These are phyloP conservation scores for Allantophomopsis lycopodina DNA, from an alignment of 2,329 filamentous ascomycete species.

Conservation along the genomic window DNA sequence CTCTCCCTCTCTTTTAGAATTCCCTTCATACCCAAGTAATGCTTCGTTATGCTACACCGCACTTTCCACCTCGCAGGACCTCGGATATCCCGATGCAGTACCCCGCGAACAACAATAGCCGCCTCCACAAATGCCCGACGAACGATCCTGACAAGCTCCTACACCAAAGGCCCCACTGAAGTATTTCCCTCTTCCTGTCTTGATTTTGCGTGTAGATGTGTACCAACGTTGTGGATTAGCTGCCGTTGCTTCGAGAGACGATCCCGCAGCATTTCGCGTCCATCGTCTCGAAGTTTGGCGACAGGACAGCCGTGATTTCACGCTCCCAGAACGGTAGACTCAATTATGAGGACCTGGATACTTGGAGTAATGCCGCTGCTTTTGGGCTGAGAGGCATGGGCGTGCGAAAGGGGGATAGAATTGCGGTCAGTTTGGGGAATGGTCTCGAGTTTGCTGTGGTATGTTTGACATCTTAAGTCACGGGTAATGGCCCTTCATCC, in stretches of 20 bases:
- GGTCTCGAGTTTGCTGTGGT: constrained; percentile 70
- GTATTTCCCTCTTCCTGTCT: constrained; percentile 10
- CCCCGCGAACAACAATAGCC: too few relatives aligned
- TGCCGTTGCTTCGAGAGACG: constrained; percentile 51
- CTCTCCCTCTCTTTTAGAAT: too few relatives aligned
- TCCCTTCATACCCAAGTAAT: too few relatives aligned
- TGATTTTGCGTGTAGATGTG: constrained; percentile 1
- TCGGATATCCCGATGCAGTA: too few relatives aligned
- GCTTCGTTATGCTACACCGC: too few relatives aligned
- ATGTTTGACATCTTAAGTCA: constrained; percentile 10
- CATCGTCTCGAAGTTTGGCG: constrained; percentile 49
- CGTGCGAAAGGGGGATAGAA: constrained; percentile 68
- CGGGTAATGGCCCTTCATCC: constrained; percentile 5
- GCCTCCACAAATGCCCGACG: constrained; percentile 3
- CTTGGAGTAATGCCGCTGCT: constrained; percentile 63
- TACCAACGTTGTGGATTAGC: constrained; percentile 26
- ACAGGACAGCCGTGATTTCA: constrained; percentile 43
- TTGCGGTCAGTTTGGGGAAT: constrained; percentile 81
- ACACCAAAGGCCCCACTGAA: constrained; percentile 18
- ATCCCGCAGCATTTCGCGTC: constrained; percentile 60
- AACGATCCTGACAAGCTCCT: constrained; percentile 17
- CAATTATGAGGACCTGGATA: constrained; percentile 65
- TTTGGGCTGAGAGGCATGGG: constrained; percentile 54
- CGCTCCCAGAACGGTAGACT: constrained; percentile 38
- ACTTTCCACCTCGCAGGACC: too few relatives aligned